These are phyloP conservation scores for Suhomyces xylopsoci DNA, from an alignment of 805 yeast species.

Conservation along the genomic window DNA sequence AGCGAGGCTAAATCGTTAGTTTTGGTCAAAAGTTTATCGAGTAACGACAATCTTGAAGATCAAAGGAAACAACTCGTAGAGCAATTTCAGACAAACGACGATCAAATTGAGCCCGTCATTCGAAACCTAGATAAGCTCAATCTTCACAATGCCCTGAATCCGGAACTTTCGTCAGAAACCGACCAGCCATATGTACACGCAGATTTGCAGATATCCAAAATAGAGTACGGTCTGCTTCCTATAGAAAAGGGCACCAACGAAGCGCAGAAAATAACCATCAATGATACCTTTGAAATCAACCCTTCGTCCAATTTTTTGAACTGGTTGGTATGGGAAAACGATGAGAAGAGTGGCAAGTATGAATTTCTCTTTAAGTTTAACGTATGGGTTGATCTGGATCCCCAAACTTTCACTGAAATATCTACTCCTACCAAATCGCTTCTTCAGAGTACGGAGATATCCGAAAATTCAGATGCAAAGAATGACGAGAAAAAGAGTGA, in stretches of 20 bases:
- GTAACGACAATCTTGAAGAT: constrained; percentile 8
- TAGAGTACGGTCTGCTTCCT: constrained; percentile 26
- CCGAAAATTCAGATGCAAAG: not conserved
- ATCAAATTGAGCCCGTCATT: not conserved
- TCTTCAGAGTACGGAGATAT: not conserved
- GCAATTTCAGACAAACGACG: not conserved
- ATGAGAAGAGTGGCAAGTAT: constrained; percentile 12
- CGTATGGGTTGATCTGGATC: constrained; percentile 23
- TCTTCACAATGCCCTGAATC: not conserved
- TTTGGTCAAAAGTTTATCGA: constrained; percentile 28
- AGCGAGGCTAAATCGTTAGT: constrained; percentile 20
- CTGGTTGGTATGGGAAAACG: constrained; percentile 26
- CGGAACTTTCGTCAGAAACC: not conserved
- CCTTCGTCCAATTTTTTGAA: constrained; percentile 15
- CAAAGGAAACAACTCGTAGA: constrained; percentile 11
- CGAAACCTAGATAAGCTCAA: not conserved
- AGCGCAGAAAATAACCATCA: constrained; percentile 24
- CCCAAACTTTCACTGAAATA: not conserved
- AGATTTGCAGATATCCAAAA: constrained; percentile 19
- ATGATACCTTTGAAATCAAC: constrained; percentile 21
- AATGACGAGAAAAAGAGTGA: not conserved
- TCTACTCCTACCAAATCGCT: not conserved
- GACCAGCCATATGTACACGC: not conserved
- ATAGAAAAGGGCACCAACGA: constrained; percentile 14
- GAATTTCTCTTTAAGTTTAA: constrained; percentile 21